phyloP scores from a whole-genome alignment of 495 filamentous ascomycete genomes.

The Terfezia claveryi region DNA sequence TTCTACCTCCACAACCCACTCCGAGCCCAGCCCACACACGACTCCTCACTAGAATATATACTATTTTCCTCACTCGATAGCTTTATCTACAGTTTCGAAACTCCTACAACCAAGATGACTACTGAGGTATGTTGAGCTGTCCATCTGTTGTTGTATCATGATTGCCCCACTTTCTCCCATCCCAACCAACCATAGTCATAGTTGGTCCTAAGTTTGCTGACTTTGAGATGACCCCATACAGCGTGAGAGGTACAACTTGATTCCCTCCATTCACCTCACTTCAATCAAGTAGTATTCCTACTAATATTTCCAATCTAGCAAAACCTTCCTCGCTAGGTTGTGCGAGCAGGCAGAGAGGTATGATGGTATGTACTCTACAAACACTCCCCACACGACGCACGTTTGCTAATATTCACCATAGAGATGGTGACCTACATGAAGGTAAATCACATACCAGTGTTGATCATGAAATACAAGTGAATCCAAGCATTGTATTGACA shows the following conservation, averaged over 20 bases:
- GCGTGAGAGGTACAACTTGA: conserved; percentile 62
- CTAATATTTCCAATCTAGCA: conserved; percentile 40
- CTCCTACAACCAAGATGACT: conserved; percentile 31
- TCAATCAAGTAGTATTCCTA: conserved; percentile 14
- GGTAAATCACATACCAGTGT: conserved; percentile 26
- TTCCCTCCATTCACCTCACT: conserved; percentile 9
- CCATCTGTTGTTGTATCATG: conserved; percentile 16
- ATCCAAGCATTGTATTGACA: too few species aligned
- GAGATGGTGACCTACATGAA: conserved; percentile 99
- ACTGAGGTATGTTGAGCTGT: conserved; percentile 37
- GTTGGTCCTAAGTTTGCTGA: conserved; percentile 20
- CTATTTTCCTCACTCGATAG: conserved; percentile 15
- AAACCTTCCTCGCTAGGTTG: conserved; percentile 98
- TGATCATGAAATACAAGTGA: too few species aligned
- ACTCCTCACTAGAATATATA: conserved; percentile 12
- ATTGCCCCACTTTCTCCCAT: conserved; percentile 21
- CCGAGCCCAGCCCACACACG: conserved; percentile 17
- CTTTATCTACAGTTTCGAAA: conserved; percentile 2
- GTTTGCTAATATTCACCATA: conserved; percentile 23
- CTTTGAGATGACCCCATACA: conserved; percentile 19
- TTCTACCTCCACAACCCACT: not conserved
- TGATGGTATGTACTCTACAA: conserved; percentile 46
- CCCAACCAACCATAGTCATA: not conserved
- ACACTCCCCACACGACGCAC: not conserved
- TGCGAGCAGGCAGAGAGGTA: conserved; percentile 99